These are phyloP conservation scores for Phytophthora sansomeana DNA, from an alignment of 352 stramenopile species.

Conservation along the genomic window DNA sequence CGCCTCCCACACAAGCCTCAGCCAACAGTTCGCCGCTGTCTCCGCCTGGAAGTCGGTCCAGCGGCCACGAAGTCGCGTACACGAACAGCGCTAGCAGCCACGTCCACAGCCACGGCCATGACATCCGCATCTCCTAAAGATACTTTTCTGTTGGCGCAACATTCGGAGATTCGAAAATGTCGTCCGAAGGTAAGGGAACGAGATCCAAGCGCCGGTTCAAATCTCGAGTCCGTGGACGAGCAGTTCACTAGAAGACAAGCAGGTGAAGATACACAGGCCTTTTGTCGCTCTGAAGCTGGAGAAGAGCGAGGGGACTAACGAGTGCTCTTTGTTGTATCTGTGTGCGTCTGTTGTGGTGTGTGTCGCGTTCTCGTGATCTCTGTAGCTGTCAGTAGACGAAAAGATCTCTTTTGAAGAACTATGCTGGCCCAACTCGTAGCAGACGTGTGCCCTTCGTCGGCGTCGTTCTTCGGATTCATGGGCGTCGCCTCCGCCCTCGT, in stretches of 20 bases:
- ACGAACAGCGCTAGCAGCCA: slow-evolving; percentile 19
- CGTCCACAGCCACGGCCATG: slow-evolving; percentile 41
- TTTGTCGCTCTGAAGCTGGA: too few relatives aligned
- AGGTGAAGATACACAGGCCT: not conserved
- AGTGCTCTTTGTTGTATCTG: too few relatives aligned
- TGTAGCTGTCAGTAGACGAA: too few relatives aligned
- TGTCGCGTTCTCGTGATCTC: too few relatives aligned
- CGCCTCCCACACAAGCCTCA: slow-evolving; percentile 91
- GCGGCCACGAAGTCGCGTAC: slow-evolving; percentile 30
- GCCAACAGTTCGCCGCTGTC: slow-evolving; percentile 92
- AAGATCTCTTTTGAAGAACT: slow-evolving; percentile 1
- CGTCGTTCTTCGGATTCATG: slow-evolving; percentile 99
- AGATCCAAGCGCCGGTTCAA: slow-evolving; percentile 26
- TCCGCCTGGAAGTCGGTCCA: slow-evolving; percentile 69
- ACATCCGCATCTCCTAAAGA: slow-evolving; percentile 26
- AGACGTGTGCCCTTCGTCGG: slow-evolving; percentile 97
- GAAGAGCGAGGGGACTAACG: too few relatives aligned
- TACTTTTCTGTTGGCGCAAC: slow-evolving; percentile 13
- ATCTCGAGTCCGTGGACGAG: slow-evolving; percentile 16
- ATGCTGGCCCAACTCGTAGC: slow-evolving; percentile 70
- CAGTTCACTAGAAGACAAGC: not conserved
- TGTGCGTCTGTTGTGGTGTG: too few relatives aligned
- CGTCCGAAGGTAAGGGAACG: slow-evolving; percentile 3
- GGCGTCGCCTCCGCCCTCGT: slow-evolving; percentile 95
- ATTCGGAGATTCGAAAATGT: slow-evolving; percentile 3